Conservation (phyloP, 2,329 filamentous ascomycete genomes). For the Apiospora sp. region DNA sequence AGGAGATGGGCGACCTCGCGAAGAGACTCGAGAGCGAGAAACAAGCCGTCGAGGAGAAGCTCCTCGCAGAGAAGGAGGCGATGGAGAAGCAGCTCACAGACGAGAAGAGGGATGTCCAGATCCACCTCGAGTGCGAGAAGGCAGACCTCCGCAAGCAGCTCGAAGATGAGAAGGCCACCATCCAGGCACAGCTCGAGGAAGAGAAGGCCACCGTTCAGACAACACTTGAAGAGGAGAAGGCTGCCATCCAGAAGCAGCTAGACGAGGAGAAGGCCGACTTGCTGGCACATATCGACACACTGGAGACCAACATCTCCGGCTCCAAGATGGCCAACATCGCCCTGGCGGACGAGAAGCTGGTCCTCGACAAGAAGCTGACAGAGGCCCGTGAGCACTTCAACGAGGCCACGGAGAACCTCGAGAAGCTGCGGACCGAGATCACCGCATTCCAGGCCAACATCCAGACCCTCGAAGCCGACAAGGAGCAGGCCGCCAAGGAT, state of each 20-base stretch:
- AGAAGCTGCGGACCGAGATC: conserved; percentile 16
- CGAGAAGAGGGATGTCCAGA: conserved; percentile 38
- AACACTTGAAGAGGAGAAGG: conserved; percentile 36
- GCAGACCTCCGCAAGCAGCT: conserved; percentile 37
- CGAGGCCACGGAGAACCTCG: conserved; percentile 8
- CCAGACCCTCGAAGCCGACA: conserved; percentile 9
- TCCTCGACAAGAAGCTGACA: conserved; percentile 15
- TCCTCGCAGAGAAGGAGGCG: conserved; percentile 32
- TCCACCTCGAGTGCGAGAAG: conserved; percentile 35
- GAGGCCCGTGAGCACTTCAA: conserved; percentile 1
- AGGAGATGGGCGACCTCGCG: conserved; percentile 32
- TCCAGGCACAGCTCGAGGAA: conserved; percentile 33
- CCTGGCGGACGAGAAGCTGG: conserved; percentile 22
- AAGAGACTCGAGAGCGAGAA: conserved; percentile 29
- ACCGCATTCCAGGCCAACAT: conserved; percentile 17
- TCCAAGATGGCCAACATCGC: conserved; percentile 21
- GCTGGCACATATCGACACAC: conserved; percentile 36
- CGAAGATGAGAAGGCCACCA: conserved; percentile 30
- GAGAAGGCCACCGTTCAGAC: conserved; percentile 31
- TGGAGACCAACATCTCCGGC: conserved; percentile 26
- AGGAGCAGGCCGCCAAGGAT: conserved; percentile 22
- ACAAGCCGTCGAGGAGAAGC: conserved; percentile 27
- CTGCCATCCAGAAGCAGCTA: conserved; percentile 31
- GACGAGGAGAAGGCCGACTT: conserved; percentile 37
- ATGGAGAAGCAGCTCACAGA: conserved; percentile 34